Conservation (phyloP, 2,329 filamentous ascomycete genomes). For the Dactylellina parvicollis region DNA sequence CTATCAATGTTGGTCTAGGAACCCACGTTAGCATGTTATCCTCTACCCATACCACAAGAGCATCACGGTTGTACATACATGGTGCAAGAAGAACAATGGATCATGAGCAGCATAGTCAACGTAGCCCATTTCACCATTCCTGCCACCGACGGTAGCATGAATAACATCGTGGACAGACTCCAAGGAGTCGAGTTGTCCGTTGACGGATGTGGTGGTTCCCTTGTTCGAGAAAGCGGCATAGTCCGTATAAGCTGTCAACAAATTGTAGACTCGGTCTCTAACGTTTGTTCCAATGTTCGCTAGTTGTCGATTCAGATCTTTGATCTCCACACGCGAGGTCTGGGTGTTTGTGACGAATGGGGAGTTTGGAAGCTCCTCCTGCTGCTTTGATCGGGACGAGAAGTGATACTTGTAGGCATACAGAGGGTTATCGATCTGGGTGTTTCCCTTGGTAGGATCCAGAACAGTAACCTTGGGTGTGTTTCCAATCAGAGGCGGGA, state of each 20-base stretch:
- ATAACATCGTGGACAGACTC: slow-evolving; percentile 73
- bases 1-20: slow-evolving; percentile 73
- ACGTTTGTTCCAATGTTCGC: slow-evolving; percentile 45
- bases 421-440: slow-evolving; percentile 71
- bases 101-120: slow-evolving; percentile 80
- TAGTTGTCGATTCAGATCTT: slow-evolving; percentile 20
- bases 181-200: slow-evolving; percentile 67
- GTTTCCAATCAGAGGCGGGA: slow-evolving; percentile 53
- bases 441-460: slow-evolving; percentile 67
- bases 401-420: slow-evolving; percentile 69
- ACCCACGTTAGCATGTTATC: not conserved
- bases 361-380: slow-evolving; percentile 13
- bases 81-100: slow-evolving; percentile 79
- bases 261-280: slow-evolving; percentile 38
- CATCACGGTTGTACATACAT: slow-evolving; percentile 60
- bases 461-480: slow-evolving; percentile 63
- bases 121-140: slow-evolving; percentile 65
- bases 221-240: slow-evolving; percentile 78
- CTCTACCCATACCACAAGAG: not conserved
- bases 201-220: slow-evolving; percentile 59
- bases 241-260: slow-evolving; percentile 68
- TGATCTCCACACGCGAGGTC: slow-evolving; percentile 19
- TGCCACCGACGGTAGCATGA: slow-evolving; percentile 61
- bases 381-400: not conserved
- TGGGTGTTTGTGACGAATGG: slow-evolving; percentile 6